These are phyloP conservation scores for Oryza rufipogon DNA, from an alignment of 176 grass and related monocot species.

Conservation along the genomic window DNA sequence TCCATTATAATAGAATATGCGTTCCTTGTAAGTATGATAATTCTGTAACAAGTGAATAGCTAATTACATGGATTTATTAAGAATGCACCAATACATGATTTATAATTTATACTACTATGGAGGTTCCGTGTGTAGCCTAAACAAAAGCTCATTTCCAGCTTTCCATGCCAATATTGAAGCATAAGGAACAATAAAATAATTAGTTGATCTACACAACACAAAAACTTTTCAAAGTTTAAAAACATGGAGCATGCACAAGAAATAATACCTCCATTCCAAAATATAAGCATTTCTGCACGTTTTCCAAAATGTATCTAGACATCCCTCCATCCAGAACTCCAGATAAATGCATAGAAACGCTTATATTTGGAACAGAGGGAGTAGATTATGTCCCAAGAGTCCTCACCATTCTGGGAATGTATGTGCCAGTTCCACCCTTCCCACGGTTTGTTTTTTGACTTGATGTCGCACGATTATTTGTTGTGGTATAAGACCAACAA, in stretches of 20 bases:
- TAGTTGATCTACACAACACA: background rate
- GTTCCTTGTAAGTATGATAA: constrained; percentile 23
- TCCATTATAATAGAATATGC: background rate
- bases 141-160: background rate
- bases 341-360: no score
- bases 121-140: background rate
- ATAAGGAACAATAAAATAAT: background rate
- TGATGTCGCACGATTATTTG: background rate
- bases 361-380: no score
- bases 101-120: background rate
- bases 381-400: background rate
- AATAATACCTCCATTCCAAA: background rate
- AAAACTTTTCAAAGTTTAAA: background rate
- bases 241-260: background rate
- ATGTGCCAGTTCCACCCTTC: constrained; percentile 54
- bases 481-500: background rate
- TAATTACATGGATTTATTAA: background rate
- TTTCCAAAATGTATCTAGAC: no score
- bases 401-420: constrained; percentile 48
- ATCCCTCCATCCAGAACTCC: no score
- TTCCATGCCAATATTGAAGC: background rate
- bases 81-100: background rate
- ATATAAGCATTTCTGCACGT: no score
- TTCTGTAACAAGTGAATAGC: constrained; percentile 42
- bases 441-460: no score